These are phyloP conservation scores for Chaetomium olivaceum DNA, from an alignment of 2,329 filamentous ascomycete genomes.

Conservation along the genomic window DNA sequence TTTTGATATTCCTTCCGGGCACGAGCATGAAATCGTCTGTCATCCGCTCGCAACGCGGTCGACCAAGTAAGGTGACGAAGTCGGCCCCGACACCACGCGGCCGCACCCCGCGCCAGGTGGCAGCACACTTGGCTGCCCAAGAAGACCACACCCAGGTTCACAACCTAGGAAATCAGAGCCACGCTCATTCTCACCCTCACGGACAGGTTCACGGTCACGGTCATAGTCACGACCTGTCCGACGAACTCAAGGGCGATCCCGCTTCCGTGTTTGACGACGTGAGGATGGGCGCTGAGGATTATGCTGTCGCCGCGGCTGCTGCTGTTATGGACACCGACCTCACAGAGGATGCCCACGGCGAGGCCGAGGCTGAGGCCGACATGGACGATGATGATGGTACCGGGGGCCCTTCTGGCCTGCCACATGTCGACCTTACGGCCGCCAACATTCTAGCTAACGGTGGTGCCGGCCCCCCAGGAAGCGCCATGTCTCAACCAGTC, in stretches of 20 bases:
- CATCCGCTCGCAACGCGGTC: slow-evolving; percentile 39
- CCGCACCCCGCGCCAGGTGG: slow-evolving; percentile 34
- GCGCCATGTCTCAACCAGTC: slow-evolving; percentile 22
- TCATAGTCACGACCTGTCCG: slow-evolving; percentile 29
- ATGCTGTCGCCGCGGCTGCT: slow-evolving; percentile 38
- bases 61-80: slow-evolving; percentile 49
- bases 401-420: slow-evolving; percentile 24
- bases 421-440: slow-evolving; percentile 37
- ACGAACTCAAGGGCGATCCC: slow-evolving; percentile 33
- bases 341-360: slow-evolving; percentile 30
- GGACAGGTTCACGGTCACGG: no score
- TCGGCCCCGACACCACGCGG: slow-evolving; percentile 34
- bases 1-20: slow-evolving; percentile 15
- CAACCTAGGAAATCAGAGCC: background rate
- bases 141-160: slow-evolving; percentile 8
- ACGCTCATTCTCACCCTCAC: background rate
- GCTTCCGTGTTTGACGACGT: slow-evolving; percentile 31
- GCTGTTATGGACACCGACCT: slow-evolving; percentile 35
- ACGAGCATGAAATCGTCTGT: slow-evolving; percentile 32
- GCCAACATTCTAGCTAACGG: slow-evolving; percentile 39
- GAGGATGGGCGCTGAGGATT: slow-evolving; percentile 30
- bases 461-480: slow-evolving; percentile 27
- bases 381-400: slow-evolving; percentile 32
- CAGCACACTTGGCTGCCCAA: slow-evolving; percentile 25
- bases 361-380: slow-evolving; percentile 32